Conservation (phyloP, 768 basidiomycete species). For the Russula ochroleuca region DNA sequence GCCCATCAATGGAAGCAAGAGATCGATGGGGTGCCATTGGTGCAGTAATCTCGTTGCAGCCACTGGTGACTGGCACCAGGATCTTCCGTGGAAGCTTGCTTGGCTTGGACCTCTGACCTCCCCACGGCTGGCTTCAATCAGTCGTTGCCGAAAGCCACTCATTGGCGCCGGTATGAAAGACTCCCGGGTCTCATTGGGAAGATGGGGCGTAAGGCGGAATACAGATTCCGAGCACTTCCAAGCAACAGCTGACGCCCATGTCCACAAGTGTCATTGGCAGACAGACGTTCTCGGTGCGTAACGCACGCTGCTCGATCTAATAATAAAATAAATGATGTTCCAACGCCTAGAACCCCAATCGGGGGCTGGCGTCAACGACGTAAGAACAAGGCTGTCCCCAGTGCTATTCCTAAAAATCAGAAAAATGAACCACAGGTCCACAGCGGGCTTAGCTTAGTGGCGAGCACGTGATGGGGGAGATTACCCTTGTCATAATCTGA, state of each 20-base stretch:
- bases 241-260: slow-evolving; percentile 15
- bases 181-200: background rate
- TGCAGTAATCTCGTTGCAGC: background rate
- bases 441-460: slow-evolving; percentile 3
- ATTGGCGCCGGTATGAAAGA: slow-evolving; percentile 6
- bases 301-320: slow-evolving; percentile 17
- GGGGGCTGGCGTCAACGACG: slow-evolving; percentile 13
- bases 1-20: slow-evolving; percentile 4
- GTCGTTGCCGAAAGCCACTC: background rate
- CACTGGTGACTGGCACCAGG: too few relatives aligned
- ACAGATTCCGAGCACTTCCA: background rate
- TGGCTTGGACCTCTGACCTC: background rate
- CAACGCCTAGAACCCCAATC: slow-evolving; percentile 20
- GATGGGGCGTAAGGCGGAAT: background rate
- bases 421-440: background rate
- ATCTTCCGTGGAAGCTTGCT: background rate
- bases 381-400: slow-evolving; percentile 8
- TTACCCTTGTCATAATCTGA: slow-evolving; percentile 10
- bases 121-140: background rate
- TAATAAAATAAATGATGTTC: slow-evolving; percentile 2
- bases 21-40: background rate
- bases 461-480: slow-evolving; percentile 5
- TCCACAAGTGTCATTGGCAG: slow-evolving; percentile 10
- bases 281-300: slow-evolving; percentile 22
- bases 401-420: background rate